phyloP scores from a whole-genome alignment of 495 filamentous ascomycete species.

The Penicillium cataractarum region DNA sequence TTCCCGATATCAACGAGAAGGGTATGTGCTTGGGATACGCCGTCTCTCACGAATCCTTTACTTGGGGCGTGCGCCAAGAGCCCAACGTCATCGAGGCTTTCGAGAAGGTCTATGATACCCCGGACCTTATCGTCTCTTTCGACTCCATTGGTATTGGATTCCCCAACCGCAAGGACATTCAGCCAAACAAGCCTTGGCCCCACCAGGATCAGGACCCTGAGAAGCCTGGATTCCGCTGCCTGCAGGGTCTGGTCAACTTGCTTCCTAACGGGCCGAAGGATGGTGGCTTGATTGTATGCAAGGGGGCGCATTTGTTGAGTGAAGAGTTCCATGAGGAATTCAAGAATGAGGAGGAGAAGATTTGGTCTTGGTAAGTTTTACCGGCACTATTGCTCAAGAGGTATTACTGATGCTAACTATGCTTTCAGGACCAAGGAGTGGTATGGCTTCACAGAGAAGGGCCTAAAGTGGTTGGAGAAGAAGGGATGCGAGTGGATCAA shows the following conservation, averaged over 20 bases:
- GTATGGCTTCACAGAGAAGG: conserved; percentile 35
- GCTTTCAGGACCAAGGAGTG: conserved; percentile 30
- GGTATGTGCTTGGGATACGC: conserved; percentile 40
- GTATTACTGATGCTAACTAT: background rate
- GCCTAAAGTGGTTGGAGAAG: conserved; percentile 32
- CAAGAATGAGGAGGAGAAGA: conserved; percentile 26
- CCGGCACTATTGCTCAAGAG: background rate
- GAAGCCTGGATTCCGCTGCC: conserved; percentile 40
- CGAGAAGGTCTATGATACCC: conserved; percentile 34
- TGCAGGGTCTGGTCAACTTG: conserved; percentile 46
- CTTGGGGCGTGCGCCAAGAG: conserved; percentile 38
- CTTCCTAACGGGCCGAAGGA: conserved; percentile 41
- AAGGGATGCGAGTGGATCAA: conserved; percentile 33
- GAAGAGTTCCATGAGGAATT: conserved; percentile 34
- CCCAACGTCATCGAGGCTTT: conserved; percentile 39
- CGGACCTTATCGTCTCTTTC: conserved; percentile 44
- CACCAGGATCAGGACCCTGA: conserved; percentile 45
- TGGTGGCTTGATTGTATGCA: conserved; percentile 37
- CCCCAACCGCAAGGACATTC: conserved; percentile 31
- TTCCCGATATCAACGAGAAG: conserved; percentile 41
- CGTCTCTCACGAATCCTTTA: conserved; percentile 41
- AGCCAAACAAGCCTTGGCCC: conserved; percentile 41
- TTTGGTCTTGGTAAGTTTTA: conserved; percentile 32
- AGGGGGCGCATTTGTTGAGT: conserved; percentile 29
- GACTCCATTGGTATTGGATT: conserved; percentile 40